These are phyloP conservation scores for Ceratocystis colombiana DNA, from an alignment of 2,329 filamentous ascomycete genomes.

Conservation along the genomic window DNA sequence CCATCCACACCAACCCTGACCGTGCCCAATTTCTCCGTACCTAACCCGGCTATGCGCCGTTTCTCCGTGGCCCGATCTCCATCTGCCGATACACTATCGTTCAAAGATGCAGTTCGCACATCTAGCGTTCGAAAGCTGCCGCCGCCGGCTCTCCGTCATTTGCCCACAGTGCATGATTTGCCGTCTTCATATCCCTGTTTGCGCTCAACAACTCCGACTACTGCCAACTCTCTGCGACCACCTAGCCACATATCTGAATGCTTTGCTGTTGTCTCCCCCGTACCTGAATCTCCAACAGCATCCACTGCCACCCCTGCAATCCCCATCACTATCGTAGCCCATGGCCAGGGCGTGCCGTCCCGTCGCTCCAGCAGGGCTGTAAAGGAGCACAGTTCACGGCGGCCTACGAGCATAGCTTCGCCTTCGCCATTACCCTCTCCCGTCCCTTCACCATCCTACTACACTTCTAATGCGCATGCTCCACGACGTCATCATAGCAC, in stretches of 20 bases:
- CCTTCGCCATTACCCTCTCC: not conserved
- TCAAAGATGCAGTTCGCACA: slow-evolving; percentile 18
- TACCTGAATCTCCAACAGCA: slow-evolving; percentile 2
- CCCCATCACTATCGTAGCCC: not conserved
- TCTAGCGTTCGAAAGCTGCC: slow-evolving; percentile 19
- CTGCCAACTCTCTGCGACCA: not conserved
- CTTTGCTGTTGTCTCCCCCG: slow-evolving; percentile 4
- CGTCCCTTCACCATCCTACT: not conserved
- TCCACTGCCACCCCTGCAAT: not conserved
- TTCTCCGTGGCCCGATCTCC: slow-evolving; percentile 22
- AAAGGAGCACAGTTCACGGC: slow-evolving; percentile 11
- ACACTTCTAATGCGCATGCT: not conserved
- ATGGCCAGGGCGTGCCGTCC: not conserved
- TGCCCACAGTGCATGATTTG: slow-evolving; percentile 21
- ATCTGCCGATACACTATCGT: slow-evolving; percentile 20
- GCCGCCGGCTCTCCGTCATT: slow-evolving; percentile 14
- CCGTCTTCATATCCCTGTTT: slow-evolving; percentile 3
- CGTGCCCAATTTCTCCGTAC: slow-evolving; percentile 24
- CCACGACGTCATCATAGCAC: slow-evolving; percentile 20
- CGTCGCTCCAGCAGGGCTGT: slow-evolving; percentile 14
- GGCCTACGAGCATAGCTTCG: slow-evolving; percentile 7
- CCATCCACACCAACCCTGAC: not conserved
- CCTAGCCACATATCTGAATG: slow-evolving; percentile 12
- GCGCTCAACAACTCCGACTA: slow-evolving; percentile 4
- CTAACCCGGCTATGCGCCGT: slow-evolving; percentile 18